Evolutionary conservation across 768 basidiomycete genomes (phyloP).

Genomic region (Phaeotremella fagi): DNA sequence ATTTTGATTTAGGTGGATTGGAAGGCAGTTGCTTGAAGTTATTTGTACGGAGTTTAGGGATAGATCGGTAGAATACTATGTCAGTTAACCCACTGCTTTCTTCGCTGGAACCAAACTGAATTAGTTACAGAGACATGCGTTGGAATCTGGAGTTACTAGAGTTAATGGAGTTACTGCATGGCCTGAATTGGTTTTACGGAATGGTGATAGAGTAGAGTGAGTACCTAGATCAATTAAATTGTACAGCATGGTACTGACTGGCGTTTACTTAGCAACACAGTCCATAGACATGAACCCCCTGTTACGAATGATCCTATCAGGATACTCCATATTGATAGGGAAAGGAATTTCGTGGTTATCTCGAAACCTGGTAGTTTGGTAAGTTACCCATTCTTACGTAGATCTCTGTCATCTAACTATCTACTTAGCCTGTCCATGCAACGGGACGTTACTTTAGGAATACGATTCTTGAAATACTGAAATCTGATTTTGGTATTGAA

Average conservation of each 20-base stretch:
- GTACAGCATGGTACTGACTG: not conserved
- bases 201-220: constrained; percentile 87
- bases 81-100: constrained; percentile 51
- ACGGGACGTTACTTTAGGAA: constrained; percentile 86
- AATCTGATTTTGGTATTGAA: constrained; percentile 76
- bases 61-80: constrained; percentile 92
- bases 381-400: constrained; percentile 49
- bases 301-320: constrained; percentile 77
- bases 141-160: constrained; percentile 92
- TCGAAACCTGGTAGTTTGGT: constrained; percentile 97
- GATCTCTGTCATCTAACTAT: constrained; percentile 1
- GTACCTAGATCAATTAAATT: constrained; percentile 36
- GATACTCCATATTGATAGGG: constrained; percentile 69
- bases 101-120: not conserved
- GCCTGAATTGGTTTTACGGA: constrained; percentile 69
- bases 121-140: constrained; percentile 56
- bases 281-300: constrained; percentile 96
- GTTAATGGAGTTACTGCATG: constrained; percentile 84
- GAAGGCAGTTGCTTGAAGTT: constrained; percentile 80
- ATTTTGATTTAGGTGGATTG: constrained; percentile 58
- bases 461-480: constrained; percentile 79
- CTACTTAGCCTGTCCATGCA: constrained; percentile 75
- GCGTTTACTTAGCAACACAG: constrained; percentile 65
- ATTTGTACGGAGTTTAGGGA: constrained; percentile 92
- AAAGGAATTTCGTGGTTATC: constrained; percentile 80